A percentile compares a stretch with the other conserved stretches of the same genome.
Conservation (phyloP, 2,329 filamentous ascomycete species). For the Lasiodiplodia theobromae region DNA sequence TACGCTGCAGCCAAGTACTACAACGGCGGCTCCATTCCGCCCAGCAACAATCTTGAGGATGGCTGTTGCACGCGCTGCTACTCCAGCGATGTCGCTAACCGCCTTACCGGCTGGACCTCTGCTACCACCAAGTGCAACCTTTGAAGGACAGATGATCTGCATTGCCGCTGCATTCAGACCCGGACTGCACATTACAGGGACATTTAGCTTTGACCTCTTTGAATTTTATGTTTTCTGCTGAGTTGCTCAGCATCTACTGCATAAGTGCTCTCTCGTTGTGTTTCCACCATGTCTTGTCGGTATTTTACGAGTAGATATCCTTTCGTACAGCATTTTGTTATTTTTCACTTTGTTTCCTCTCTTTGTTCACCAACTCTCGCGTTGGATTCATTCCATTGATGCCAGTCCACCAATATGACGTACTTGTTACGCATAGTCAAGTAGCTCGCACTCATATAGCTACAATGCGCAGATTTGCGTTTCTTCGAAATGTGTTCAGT, state of each 20-base stretch:
- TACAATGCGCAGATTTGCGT: background rate
- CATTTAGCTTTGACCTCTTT: background rate
- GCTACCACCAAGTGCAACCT: conserved; percentile 32
- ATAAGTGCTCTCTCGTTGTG: background rate
- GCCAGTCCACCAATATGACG: background rate
- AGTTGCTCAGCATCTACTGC: background rate
- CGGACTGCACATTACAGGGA: too few species aligned
- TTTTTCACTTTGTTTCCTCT: background rate
- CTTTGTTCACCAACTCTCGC: background rate
- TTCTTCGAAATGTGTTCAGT: background rate
- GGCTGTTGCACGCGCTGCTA: conserved; percentile 60
- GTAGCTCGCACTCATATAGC: background rate
- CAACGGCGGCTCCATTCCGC: conserved; percentile 55
- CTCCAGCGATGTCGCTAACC: conserved; percentile 59
- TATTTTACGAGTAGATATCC: background rate
- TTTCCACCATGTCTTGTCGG: background rate
- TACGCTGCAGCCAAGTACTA: conserved; percentile 59
- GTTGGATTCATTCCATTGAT: background rate
- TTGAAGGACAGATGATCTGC: conserved; percentile 22
- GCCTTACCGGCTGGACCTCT: conserved; percentile 51
- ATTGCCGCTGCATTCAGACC: background rate
- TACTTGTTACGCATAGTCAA: background rate
- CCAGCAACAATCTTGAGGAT: conserved; percentile 47
- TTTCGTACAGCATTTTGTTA: background rate
- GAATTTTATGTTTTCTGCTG: background rate